A percentile compares a stretch with the other conserved stretches of the same genome.
Conservation (phyloP, 108 stramenopile species). For the Pseudonitzschia delicatissima region DNA sequence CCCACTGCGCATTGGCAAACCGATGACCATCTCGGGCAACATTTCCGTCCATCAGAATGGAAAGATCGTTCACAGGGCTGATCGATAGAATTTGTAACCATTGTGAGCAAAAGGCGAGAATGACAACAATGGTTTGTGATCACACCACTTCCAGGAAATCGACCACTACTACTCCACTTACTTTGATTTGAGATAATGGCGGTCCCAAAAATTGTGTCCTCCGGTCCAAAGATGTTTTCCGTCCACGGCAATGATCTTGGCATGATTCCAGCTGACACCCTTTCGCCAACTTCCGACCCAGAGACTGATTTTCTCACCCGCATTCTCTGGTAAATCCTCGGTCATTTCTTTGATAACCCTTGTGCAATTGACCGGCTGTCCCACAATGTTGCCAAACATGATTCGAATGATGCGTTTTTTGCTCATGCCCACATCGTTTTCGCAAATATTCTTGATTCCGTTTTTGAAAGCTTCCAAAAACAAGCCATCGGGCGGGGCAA, state of each 20-base stretch:
- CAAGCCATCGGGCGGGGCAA: constrained; percentile 54
- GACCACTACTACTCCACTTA: background rate
- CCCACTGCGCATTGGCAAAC: constrained; percentile 61
- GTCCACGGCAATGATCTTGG: constrained; percentile 68
- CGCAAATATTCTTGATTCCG: constrained; percentile 37
- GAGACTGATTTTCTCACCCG: constrained; percentile 39
- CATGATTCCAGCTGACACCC: constrained; percentile 61
- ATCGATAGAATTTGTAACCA: background rate
- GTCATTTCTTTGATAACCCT: constrained; percentile 40
- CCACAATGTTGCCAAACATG: constrained; percentile 61
- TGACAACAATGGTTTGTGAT: background rate
- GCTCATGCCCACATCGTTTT: background rate
- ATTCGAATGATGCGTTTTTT: constrained; percentile 47
- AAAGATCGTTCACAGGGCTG: constrained; percentile 57
- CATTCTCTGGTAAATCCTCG: constrained; percentile 48
- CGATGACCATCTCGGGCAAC: constrained; percentile 53
- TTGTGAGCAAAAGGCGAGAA: background rate
- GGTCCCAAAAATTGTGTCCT: constrained; percentile 63
- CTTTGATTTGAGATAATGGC: constrained; percentile 37
- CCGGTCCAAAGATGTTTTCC: constrained; percentile 57
- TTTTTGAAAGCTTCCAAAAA: constrained; percentile 44
- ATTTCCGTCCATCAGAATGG: constrained; percentile 48
- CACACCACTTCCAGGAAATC: background rate
- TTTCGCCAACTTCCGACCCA: constrained; percentile 68
- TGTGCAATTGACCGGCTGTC: constrained; percentile 56